These are phyloP conservation scores for Phoenix dactylifera DNA, from an alignment of 176 grass and related monocot species.

Conservation along the genomic window DNA sequence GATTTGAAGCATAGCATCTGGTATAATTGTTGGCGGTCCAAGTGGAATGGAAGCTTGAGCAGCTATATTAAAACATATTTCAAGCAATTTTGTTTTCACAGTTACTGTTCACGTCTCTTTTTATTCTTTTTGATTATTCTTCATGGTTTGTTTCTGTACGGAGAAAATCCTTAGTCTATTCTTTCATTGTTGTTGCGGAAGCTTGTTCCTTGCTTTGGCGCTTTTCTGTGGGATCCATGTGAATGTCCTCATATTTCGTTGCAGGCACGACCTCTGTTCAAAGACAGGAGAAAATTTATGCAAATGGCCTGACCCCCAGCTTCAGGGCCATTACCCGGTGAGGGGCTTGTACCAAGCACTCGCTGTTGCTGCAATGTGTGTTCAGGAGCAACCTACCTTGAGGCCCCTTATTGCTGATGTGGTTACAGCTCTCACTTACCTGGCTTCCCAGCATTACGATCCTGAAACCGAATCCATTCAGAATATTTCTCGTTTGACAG, in stretches of 20 bases:
- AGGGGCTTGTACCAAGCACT: slow-evolving; percentile 80
- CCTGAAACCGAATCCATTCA: slow-evolving; percentile 24
- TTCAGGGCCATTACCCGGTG: slow-evolving; percentile 48
- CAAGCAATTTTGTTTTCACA: too few species aligned
- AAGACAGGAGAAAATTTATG: slow-evolving; percentile 71
- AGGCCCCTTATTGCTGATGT: slow-evolving; percentile 76
- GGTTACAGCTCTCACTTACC: slow-evolving; percentile 68
- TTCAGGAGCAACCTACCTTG: slow-evolving; percentile 71
- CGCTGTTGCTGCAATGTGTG: slow-evolving; percentile 80
- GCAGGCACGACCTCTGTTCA: slow-evolving; percentile 81
- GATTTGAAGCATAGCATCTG: too few species aligned
- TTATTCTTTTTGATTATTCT: too few species aligned
- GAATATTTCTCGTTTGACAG: slow-evolving; percentile 1
- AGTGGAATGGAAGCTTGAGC: too few species aligned
- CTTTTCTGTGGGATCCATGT: neutral
- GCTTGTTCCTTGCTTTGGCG: too few species aligned
- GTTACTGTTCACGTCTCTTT: too few species aligned
- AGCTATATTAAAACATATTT: too few species aligned
- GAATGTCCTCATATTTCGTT: slow-evolving; percentile 8
- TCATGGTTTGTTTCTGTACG: too few species aligned
- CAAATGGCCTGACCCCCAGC: slow-evolving; percentile 69
- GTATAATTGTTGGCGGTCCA: too few species aligned
- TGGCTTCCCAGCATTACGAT: slow-evolving; percentile 52
- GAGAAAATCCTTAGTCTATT: neutral
- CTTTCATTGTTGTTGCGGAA: neutral